Percentiles rank a stretch among this genome's conserved stretches.
Evolutionary conservation across 768 basidiomycete species (phyloP).

Genomic region (Lyophyllum semitale): DNA sequence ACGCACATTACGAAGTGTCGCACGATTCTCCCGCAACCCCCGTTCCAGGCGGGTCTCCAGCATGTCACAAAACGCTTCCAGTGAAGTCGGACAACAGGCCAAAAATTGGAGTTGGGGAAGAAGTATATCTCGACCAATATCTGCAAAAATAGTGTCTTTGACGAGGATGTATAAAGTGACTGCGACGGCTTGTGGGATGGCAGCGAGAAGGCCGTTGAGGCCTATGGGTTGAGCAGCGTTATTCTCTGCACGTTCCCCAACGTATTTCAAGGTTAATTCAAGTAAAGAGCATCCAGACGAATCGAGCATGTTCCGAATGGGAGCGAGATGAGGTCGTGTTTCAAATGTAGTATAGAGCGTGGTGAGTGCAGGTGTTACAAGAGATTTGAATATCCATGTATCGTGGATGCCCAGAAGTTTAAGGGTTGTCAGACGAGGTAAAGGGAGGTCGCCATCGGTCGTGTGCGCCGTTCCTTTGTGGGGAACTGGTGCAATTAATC

Average conservation of each 20-base stretch:
- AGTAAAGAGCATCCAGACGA: not conserved
- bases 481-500: not conserved
- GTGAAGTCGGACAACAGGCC: too few relatives aligned
- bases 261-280: not conserved
- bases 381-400: not conserved
- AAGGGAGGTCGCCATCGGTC: not conserved
- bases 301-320: not conserved
- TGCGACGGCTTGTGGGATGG: too few relatives aligned
- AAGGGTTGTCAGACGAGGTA: not conserved
- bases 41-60: too few relatives aligned
- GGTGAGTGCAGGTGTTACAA: not conserved
- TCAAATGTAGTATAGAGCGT: not conserved
- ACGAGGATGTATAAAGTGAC: too few relatives aligned
- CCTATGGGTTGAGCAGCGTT: too few relatives aligned
- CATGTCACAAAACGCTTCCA: too few relatives aligned
- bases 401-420: not conserved
- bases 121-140: too few relatives aligned
- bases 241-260: not conserved
- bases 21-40: too few relatives aligned
- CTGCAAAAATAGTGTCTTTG: too few relatives aligned
- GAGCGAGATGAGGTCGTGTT: not conserved
- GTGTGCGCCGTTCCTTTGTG: not conserved
- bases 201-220: too few relatives aligned
- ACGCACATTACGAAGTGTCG: too few relatives aligned
- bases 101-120: too few relatives aligned